Percentiles rank a stretch among this genome's conserved stretches.
Conservation (phyloP, 2,329 filamentous ascomycete species). For the Aspergillus terreus region DNA sequence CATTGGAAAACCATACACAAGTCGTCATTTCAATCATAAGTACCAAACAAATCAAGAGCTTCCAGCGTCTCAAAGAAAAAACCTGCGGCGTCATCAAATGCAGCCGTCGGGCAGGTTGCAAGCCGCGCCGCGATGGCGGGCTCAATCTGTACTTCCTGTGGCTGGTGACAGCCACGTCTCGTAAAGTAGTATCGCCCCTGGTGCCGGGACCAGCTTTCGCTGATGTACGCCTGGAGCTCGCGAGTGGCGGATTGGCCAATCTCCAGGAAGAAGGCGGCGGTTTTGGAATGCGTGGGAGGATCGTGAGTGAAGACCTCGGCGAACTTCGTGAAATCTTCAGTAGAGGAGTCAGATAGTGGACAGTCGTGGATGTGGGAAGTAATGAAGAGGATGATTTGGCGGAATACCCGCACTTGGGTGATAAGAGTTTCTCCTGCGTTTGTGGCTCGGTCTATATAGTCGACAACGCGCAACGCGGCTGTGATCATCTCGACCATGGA, state of each 20-base stretch:
- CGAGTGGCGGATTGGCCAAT: constrained; percentile 33
- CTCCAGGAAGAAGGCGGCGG: constrained; percentile 18
- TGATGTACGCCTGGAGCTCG: constrained; percentile 44
- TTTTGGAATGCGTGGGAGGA: neutral
- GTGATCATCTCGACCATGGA: constrained; percentile 41
- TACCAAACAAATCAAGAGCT: constrained; percentile 12
- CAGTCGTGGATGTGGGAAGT: constrained; percentile 22
- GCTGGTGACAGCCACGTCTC: constrained; percentile 39
- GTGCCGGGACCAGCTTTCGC: constrained; percentile 45
- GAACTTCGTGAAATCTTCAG: constrained; percentile 1
- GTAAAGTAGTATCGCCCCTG: constrained; percentile 46
- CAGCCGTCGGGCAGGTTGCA: constrained; percentile 15
- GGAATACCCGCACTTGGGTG: constrained; percentile 37
- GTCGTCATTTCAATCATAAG: neutral
- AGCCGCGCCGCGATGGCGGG: constrained; percentile 18
- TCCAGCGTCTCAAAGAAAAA: constrained; percentile 10
- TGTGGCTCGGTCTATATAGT: constrained; percentile 45
- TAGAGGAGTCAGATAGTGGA: constrained; percentile 6
- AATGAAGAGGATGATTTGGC: constrained; percentile 36
- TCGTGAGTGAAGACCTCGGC: constrained; percentile 1
- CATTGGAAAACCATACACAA: neutral
- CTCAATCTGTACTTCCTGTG: constrained; percentile 43
- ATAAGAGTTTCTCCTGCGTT: constrained; percentile 21
- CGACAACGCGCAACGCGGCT: constrained; percentile 39
- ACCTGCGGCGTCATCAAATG: constrained; percentile 20